Conservation (phyloP, 768 basidiomycete genomes). For the Amanita thiersii region DNA sequence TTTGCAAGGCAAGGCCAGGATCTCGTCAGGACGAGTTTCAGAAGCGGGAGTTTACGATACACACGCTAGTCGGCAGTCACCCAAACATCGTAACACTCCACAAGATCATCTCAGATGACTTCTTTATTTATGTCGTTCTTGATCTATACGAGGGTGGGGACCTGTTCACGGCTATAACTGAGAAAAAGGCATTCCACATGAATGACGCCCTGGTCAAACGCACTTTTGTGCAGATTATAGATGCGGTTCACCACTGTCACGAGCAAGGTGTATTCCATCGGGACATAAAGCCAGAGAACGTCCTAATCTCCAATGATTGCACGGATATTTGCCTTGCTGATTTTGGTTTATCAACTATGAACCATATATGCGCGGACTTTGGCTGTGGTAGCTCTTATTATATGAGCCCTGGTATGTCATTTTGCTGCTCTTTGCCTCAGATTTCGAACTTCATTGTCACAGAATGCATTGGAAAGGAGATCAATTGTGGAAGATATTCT, state of each 20-base stretch:
- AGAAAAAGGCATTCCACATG: slow-evolving; percentile 40
- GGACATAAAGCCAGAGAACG: slow-evolving; percentile 83
- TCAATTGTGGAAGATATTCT: slow-evolving; percentile 40
- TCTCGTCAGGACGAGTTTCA: slow-evolving; percentile 52
- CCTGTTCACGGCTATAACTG: slow-evolving; percentile 64
- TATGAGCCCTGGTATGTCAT: slow-evolving; percentile 59
- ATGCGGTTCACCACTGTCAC: slow-evolving; percentile 74
- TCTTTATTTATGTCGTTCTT: slow-evolving; percentile 60
- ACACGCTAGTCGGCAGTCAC: slow-evolving; percentile 42
- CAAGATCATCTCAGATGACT: slow-evolving; percentile 49
- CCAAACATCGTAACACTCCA: slow-evolving; percentile 65
- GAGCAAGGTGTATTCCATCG: slow-evolving; percentile 68
- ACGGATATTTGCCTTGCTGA: slow-evolving; percentile 57
- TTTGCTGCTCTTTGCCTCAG: slow-evolving; percentile 7
- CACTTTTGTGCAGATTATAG: slow-evolving; percentile 73
- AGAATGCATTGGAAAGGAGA: slow-evolving; percentile 49
- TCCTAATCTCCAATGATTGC: slow-evolving; percentile 52
- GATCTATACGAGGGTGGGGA: slow-evolving; percentile 56
- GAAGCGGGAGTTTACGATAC: slow-evolving; percentile 58
- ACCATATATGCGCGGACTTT: slow-evolving; percentile 36
- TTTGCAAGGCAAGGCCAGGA: slow-evolving; percentile 49
- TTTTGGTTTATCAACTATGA: slow-evolving; percentile 63
- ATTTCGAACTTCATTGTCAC: slow-evolving; percentile 6
- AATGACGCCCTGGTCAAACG: slow-evolving; percentile 55
- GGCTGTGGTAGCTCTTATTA: slow-evolving; percentile 56